Conservation (phyloP, 2,329 filamentous ascomycete genomes). For the Clonostachys solani region DNA sequence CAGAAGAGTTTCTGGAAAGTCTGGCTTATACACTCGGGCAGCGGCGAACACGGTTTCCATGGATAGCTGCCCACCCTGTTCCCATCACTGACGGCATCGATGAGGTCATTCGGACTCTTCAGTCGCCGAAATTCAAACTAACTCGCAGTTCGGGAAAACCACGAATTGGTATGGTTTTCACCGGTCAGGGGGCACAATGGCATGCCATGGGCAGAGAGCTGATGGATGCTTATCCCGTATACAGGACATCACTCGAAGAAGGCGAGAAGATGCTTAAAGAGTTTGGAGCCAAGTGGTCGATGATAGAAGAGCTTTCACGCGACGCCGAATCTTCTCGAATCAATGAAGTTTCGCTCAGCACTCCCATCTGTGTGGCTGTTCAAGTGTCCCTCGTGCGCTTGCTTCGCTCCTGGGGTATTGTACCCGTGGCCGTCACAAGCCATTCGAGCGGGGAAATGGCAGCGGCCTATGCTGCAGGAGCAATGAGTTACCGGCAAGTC, state of each 20-base stretch:
- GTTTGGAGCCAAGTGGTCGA: constrained; percentile 1
- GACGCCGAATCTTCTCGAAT: constrained; percentile 6
- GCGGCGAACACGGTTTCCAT: too few relatives aligned
- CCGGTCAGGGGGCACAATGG: constrained; percentile 16
- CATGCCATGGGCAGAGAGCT: constrained; percentile 11
- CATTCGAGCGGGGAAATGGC: constrained; percentile 40
- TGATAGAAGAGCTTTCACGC: constrained; percentile 6
- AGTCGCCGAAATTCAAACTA: too few relatives aligned
- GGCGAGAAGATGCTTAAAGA: not conserved
- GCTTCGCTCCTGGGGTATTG: constrained; percentile 21
- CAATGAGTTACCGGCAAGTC: constrained; percentile 24
- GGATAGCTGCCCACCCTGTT: too few relatives aligned
- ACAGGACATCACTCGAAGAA: not conserved
- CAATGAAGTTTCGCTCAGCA: constrained; percentile 17
- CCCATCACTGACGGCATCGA: too few relatives aligned
- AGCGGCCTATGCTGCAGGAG: constrained; percentile 34
- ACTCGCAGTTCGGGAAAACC: constrained; percentile 4
- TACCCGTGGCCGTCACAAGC: constrained; percentile 26
- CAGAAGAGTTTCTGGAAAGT: too few relatives aligned
- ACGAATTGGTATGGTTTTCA: constrained; percentile 22
- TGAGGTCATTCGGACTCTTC: too few relatives aligned
- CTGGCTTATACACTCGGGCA: too few relatives aligned
- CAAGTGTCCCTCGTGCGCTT: constrained; percentile 36
- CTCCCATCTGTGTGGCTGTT: constrained; percentile 35
- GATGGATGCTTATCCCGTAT: not conserved